Base-by-base conservation (phyloP, 139 green algal species). In the Tetraselmis striata region DNA sequence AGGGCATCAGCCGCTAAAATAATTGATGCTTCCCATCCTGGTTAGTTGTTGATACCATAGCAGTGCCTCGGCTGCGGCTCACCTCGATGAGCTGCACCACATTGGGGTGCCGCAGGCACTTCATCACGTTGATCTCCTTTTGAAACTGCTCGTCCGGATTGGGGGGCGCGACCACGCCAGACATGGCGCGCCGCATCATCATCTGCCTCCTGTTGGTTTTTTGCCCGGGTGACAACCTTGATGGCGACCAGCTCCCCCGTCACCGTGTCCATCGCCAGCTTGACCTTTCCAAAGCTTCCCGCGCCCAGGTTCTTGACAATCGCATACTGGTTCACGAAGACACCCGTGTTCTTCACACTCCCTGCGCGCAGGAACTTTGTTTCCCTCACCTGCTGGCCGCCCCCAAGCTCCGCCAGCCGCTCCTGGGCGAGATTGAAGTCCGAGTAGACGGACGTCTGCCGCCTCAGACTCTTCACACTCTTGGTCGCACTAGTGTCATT, bases 61-160 rank as follows among this genome's bases (percentile, higher is more conserved):
- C n/a, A n/a, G n/a, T n/a, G n/a, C n/a, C n/a, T n/a, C 24, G 77
- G 1, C 58, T 79, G 30, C 30, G 22, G 80, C 80, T 59, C 67
- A 32, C 32, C 80, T 58, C 94, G 58, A 89, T 88, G 82, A 97
- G 89, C 59, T 88, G 90, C 1, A 97, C 89, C n/a, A 97, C 87
- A 83, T 97, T 95, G 25, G 91, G 91, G 86, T 98, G 94, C 81
- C 91, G 80, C 83, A 97, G 83, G 59, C 90, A 88, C 78, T 94
- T 90, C 88, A 98, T 88, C 82, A 97, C 95, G 77, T 93, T 90
- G 59, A 98, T 95, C 87, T 98, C 95, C 45, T 67, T 67, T 18
- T 67, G 45, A 67, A 67, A 67, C 45, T 67, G 45, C 18, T 67
- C 45, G 45, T 67, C 45, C 18, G 45, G 45, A 18, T 67, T 18